Evolutionary conservation across 2,329 filamentous ascomycete species (phyloP), one percentile per base, ranked within the genome.

Genomic region (Talaromyces amestolkiae): DNA sequence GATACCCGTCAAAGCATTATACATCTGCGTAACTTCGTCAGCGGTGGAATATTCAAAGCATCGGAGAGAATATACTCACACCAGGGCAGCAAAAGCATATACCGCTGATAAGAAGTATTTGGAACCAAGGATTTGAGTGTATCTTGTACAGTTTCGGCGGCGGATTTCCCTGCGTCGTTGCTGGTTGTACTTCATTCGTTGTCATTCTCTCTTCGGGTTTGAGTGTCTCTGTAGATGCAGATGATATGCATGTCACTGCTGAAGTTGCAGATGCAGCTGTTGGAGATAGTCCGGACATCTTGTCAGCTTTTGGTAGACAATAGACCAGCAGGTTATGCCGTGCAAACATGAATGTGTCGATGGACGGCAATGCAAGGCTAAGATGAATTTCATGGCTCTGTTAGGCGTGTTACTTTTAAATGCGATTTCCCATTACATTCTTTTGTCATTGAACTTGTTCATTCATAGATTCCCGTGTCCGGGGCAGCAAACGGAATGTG

Each of bases 61-160:
- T 37, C 11, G 19, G 5, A 37, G 7, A 33, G 22, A 27, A 13
- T 37, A 6, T 3, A 74, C 77, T 53, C 70, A 79, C 78, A 17
- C 78, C 78, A 0, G 78, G 78, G 13, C 77, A 71, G 58, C 78
- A 80, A 69, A 80, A 79, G 67, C 76, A 80, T 61, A 80, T 80
- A 51, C 78, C 68, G 67, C 75, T 77, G 51, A 80, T 79, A 43
- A 80, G 73, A 13, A 78, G 41, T 61, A 80, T 78, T 67, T 80
- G 78, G 31, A 76, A 75, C 78, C 78, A 80, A 7, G 78, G 58
- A 11, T 65, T 53, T 27, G 58, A 61, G 39, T 61, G 49, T 27
- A 61, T 39, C 5, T 33, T 39, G n/a, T 56, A 17, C 2, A 51
- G 3, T 31, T 6, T 27, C 45, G 11, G 27, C 22, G 37, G 37